Percentiles rank a stretch among this genome's conserved stretches.
Evolutionary conservation across 768 basidiomycete genomes (phyloP).

Genomic region (Phylloporus rhodoxanthus): DNA sequence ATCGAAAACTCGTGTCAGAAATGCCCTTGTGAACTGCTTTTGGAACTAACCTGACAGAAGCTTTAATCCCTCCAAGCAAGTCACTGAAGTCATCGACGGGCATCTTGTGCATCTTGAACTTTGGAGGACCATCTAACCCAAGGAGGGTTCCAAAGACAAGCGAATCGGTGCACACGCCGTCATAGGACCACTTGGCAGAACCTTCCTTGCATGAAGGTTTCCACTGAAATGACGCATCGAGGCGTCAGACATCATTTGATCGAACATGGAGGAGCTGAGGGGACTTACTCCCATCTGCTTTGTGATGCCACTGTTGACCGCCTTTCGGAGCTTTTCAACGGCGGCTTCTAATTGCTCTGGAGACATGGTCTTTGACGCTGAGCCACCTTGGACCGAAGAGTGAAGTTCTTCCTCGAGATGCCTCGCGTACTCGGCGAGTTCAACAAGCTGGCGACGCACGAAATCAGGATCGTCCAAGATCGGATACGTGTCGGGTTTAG

Average conservation of each 20-base stretch:
- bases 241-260: background rate
- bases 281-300: slow-evolving; percentile 43
- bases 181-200: slow-evolving; percentile 45
- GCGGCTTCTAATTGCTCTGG: slow-evolving; percentile 36
- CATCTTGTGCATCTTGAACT: slow-evolving; percentile 47
- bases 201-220: slow-evolving; percentile 44
- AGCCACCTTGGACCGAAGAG: slow-evolving; percentile 9
- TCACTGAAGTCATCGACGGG: slow-evolving; percentile 30
- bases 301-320: slow-evolving; percentile 43
- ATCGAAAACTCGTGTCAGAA: background rate
- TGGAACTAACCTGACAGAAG: slow-evolving; percentile 32
- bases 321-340: slow-evolving; percentile 41
- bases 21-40: background rate
- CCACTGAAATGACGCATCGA: slow-evolving; percentile 33
- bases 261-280: background rate
- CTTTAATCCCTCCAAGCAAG: slow-evolving; percentile 32
- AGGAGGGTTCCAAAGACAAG: slow-evolving; percentile 44
- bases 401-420: slow-evolving; percentile 28
- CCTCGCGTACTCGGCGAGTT: slow-evolving; percentile 32
- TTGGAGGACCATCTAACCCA: slow-evolving; percentile 39
- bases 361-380: slow-evolving; percentile 30
- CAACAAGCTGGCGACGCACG: slow-evolving; percentile 24
- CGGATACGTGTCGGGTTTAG: slow-evolving; percentile 31
- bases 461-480: slow-evolving; percentile 33
- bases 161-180: slow-evolving; percentile 45